Evolutionary conservation across 2,329 filamentous ascomycete genomes (phyloP), one percentile per base, ranked within the genome.

Genomic region (Fusarium piperis): DNA sequence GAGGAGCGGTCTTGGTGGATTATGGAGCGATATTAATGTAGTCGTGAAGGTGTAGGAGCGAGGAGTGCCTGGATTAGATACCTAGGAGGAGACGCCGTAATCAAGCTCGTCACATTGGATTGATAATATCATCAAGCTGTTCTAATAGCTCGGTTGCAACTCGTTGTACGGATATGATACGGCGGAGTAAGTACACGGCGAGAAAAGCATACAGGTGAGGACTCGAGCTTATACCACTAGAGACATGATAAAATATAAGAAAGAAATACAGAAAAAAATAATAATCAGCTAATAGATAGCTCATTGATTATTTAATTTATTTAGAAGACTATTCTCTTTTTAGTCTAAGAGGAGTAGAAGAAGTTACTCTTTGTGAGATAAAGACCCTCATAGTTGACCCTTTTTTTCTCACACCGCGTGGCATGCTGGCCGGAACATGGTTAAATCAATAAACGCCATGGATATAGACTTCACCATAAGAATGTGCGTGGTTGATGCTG

Each of bases 11-110:
- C 85, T 70, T 78, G 82, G 15, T 94, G 91, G 88, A 79, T 93
- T 62, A 85, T 93, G 68, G 90, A 92, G 76, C 82, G 91, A 70
- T 94, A 93, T 41, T 81, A 61, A 77, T 56, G 32, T 33, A 15
- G 13, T 5, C 7, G 4, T 20, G 38, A 51, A 20, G 20, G 16
- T 23, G 16, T 10, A 23, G 12, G 18, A 6, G 12, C 4, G 6
- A 20, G 20, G 6, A 13, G n/a, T 9, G 7, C 16, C 12, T 13
- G 4, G 26, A 20, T 26, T n/a, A 28, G n/a, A 46, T n/a, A 26
- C n/a, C n/a, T n/a, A n/a, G n/a, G n/a, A 28, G 18, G 41, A 46
- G 23, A 46, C 7, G 41, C 10, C 5, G 5, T n/a, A n/a, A 28
- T 46, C 9, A 28, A 46, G n/a, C n/a, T 32, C 46, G 46, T 13